Conservation (phyloP, 2,329 filamentous ascomycete genomes). For the Claviceps africana region DNA sequence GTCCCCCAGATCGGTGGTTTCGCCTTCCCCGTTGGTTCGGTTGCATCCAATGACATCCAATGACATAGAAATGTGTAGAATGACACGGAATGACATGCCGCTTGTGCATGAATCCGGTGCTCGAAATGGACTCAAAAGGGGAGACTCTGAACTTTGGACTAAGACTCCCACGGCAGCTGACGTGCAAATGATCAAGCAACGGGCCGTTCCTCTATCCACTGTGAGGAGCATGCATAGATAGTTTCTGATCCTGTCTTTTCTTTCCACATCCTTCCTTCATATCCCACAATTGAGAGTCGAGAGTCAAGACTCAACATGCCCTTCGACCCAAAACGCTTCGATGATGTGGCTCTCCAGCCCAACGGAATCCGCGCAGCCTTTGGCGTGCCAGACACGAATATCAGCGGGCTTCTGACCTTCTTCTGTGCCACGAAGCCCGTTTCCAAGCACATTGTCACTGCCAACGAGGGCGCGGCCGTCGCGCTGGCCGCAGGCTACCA, state of each 20-base stretch:
- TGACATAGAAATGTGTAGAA: too few species aligned
- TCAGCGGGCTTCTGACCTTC: slow-evolving; percentile 1
- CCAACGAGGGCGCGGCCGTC: slow-evolving; percentile 4
- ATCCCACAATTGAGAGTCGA: too few species aligned
- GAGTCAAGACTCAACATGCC: background rate
- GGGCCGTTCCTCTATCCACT: background rate
- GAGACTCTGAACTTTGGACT: too few species aligned
- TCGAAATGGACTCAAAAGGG: background rate
- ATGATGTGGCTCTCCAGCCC: background rate
- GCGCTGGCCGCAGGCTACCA: slow-evolving; percentile 3
- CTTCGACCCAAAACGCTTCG: slow-evolving; percentile 1
- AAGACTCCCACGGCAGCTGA: background rate
- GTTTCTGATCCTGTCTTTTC: too few species aligned
- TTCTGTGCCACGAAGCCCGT: background rate
- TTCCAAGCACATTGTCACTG: slow-evolving; percentile 1
- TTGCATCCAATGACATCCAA: background rate
- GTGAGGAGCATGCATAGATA: too few species aligned
- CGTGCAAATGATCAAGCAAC: background rate
- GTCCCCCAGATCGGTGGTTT: background rate
- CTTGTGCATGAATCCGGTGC: background rate
- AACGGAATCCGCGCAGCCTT: slow-evolving; percentile 1
- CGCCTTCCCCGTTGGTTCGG: background rate
- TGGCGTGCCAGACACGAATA: slow-evolving; percentile 2
- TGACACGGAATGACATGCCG: background rate
- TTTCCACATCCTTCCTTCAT: too few species aligned